Evolutionary conservation across 2,329 filamentous ascomycete species (phyloP).

Genomic region (Plectosphaerella sp.): DNA sequence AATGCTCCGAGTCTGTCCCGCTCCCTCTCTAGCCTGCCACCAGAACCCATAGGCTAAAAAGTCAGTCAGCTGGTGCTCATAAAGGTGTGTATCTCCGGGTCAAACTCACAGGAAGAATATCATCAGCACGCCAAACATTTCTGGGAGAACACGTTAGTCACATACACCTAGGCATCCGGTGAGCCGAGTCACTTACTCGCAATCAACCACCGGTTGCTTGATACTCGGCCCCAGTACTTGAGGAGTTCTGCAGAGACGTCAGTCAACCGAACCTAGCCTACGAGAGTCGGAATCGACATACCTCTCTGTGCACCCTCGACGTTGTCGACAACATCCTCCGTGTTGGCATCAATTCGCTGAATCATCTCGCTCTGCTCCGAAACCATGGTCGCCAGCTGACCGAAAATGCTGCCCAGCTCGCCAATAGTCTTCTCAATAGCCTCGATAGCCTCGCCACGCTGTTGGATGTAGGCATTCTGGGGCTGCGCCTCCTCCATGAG

Average conservation of each 20-base stretch:
- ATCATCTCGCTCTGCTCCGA: slow-evolving; percentile 98
- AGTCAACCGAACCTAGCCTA: not conserved
- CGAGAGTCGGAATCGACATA: not conserved
- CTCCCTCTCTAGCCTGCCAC: slow-evolving; percentile 44
- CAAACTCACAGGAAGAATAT: slow-evolving; percentile 57
- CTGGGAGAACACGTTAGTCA: slow-evolving; percentile 5
- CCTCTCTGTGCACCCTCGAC: slow-evolving; percentile 87
- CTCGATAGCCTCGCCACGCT: slow-evolving; percentile 92
- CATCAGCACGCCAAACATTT: slow-evolving; percentile 88
- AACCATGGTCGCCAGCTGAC: slow-evolving; percentile 93
- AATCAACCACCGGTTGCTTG: slow-evolving; percentile 91
- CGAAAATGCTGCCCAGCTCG: slow-evolving; percentile 86
- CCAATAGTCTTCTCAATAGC: slow-evolving; percentile 93
- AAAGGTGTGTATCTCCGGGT: not conserved
- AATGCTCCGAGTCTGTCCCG: not conserved
- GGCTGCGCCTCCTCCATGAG: slow-evolving; percentile 91
- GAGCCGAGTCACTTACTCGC: slow-evolving; percentile 40
- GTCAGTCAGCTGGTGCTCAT: slow-evolving; percentile 2
- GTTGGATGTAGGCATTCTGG: slow-evolving; percentile 84
- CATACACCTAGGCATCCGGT: not conserved
- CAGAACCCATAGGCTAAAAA: slow-evolving; percentile 58
- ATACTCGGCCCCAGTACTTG: slow-evolving; percentile 94
- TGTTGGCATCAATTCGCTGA: slow-evolving; percentile 93
- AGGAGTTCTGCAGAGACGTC: slow-evolving; percentile 59
- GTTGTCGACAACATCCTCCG: slow-evolving; percentile 96